Evolutionary conservation across 2,329 filamentous ascomycete genomes (phyloP).

Genomic region (Pestalotiopsis sp.): DNA sequence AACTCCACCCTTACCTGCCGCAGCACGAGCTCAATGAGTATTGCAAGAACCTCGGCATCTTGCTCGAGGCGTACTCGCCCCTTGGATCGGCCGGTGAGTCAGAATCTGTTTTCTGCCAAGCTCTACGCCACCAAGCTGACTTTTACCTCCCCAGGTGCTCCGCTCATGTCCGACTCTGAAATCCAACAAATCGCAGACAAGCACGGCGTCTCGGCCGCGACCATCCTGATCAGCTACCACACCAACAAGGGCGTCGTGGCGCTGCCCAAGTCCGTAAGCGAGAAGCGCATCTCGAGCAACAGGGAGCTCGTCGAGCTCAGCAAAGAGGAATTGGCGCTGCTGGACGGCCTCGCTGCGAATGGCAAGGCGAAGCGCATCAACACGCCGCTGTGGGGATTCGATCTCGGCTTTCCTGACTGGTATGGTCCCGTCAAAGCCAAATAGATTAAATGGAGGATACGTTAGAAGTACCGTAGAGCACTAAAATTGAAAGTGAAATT

Average conservation of each 20-base stretch:
- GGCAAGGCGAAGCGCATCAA: slow-evolving; percentile 9
- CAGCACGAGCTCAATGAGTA: slow-evolving; percentile 30
- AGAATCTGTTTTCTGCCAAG: slow-evolving; percentile 32
- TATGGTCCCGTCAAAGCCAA: not conserved
- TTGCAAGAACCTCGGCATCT: slow-evolving; percentile 17
- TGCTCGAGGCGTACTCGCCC: slow-evolving; percentile 43
- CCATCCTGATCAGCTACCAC: slow-evolving; percentile 55
- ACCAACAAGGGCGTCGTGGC: slow-evolving; percentile 54
- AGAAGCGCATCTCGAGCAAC: slow-evolving; percentile 51
- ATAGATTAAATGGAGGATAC: not conserved
- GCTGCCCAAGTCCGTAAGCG: slow-evolving; percentile 57
- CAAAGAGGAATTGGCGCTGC: not conserved
- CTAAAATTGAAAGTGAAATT: not conserved
- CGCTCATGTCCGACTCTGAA: slow-evolving; percentile 6
- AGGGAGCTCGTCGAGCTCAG: slow-evolving; percentile 20
- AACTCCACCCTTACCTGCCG: slow-evolving; percentile 48
- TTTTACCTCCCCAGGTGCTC: not conserved
- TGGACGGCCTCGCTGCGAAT: not conserved
- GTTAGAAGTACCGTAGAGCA: not conserved
- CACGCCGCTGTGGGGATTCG: slow-evolving; percentile 7
- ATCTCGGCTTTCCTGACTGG: slow-evolving; percentile 7
- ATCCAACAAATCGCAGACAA: slow-evolving; percentile 11
- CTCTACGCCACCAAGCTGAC: not conserved
- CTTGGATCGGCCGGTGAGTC: slow-evolving; percentile 53
- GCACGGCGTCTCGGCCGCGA: slow-evolving; percentile 40